Conservation (phyloP, 2,329 filamentous ascomycete species). For the Didymella sp. region DNA sequence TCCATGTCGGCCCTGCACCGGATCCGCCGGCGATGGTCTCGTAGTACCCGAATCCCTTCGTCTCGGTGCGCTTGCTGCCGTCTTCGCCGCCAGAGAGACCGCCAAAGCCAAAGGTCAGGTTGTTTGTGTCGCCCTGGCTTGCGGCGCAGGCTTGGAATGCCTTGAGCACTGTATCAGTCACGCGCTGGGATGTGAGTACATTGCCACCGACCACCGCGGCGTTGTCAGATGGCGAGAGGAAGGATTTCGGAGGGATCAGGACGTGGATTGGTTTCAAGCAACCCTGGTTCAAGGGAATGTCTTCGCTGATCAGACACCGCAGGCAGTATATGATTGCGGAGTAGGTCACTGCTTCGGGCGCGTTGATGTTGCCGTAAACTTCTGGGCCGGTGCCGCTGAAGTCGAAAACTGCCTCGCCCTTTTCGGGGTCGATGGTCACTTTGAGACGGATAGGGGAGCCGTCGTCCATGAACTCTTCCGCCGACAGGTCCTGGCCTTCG, state of each 20-base stretch:
- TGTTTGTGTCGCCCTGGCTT: constrained; percentile 82
- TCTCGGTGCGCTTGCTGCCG: constrained; percentile 52
- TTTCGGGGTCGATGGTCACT: constrained; percentile 74
- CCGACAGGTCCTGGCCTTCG: constrained; percentile 72
- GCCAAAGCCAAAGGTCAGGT: constrained; percentile 83
- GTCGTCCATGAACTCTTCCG: constrained; percentile 87
- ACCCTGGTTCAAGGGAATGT: constrained; percentile 87
- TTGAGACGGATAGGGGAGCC: constrained; percentile 78
- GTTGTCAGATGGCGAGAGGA: constrained; percentile 76
- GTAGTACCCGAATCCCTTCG: constrained; percentile 85
- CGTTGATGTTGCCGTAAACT: constrained; percentile 81
- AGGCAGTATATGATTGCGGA: constrained; percentile 87
- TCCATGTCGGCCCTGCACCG: constrained; percentile 75
- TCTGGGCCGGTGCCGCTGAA: constrained; percentile 80
- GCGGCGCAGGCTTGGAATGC: constrained; percentile 82
- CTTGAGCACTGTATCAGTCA: constrained; percentile 83
- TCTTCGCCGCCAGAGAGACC: constrained; percentile 52
- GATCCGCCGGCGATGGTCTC: constrained; percentile 82
- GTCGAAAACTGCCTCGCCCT: constrained; percentile 80
- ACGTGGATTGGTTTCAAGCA: constrained; percentile 80
- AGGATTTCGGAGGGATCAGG: constrained; percentile 72
- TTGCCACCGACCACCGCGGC: constrained; percentile 86
- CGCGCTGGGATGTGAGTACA: constrained; percentile 76
- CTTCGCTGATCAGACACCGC: constrained; percentile 77
- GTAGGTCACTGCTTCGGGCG: constrained; percentile 81